A percentile compares a stretch with the other conserved stretches of the same genome.
These are phyloP conservation scores for Neonectria sp. DNA, from an alignment of 2,329 filamentous ascomycete species.

Conservation along the genomic window DNA sequence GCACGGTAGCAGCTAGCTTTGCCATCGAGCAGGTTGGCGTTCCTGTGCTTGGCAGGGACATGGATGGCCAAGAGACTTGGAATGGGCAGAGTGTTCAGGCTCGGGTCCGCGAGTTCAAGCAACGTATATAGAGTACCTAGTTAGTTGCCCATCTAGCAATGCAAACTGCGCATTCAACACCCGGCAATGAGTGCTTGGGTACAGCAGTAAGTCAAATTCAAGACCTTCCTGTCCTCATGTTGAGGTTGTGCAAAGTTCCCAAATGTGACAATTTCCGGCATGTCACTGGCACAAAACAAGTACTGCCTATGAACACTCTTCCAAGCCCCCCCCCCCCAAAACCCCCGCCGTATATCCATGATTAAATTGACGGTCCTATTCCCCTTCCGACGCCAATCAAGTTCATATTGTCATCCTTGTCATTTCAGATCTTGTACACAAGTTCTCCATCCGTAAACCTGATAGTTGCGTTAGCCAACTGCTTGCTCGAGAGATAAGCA, in stretches of 20 bases:
- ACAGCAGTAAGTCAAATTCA: conserved; percentile 27
- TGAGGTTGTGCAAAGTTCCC: not conserved
- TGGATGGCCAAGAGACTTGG: conserved; percentile 70
- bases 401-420: conserved; percentile 9
- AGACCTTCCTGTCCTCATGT: conserved; percentile 14
- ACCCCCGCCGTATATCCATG: not conserved
- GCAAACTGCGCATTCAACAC: not conserved
- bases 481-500: not conserved
- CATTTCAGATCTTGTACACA: conserved; percentile 77
- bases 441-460: conserved; percentile 75
- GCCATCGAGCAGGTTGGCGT: conserved; percentile 95
- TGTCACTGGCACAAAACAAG: conserved; percentile 15
- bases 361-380: conserved; percentile 1
- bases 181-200: conserved; percentile 20
- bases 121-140: conserved; percentile 51
- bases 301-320: not conserved
- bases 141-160: not conserved
- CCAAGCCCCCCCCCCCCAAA: not conserved
- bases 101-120: conserved; percentile 67
- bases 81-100: conserved; percentile 70
- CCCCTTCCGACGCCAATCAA: conserved; percentile 27
- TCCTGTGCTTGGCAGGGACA: conserved; percentile 69
- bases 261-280: conserved; percentile 3
- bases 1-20: conserved; percentile 88
- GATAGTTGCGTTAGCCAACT: conserved; percentile 38